Base-by-base conservation (phyloP, 2,329 filamentous ascomycete genomes). In the Alternaria arbusti region DNA sequence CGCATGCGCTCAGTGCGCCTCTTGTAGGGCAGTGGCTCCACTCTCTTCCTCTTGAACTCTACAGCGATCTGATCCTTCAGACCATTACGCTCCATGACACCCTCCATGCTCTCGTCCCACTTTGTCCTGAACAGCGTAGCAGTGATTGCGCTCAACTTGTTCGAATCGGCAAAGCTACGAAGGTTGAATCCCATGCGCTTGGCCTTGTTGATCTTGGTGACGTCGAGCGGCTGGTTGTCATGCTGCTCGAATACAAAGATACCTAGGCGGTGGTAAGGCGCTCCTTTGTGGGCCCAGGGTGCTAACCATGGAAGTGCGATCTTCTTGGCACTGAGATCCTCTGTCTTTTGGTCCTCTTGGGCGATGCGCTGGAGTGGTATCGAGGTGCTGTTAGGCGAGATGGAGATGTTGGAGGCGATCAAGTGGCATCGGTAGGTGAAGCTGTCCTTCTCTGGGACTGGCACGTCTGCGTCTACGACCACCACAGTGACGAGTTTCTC, bases 391-490 rank as follows among this genome's bases (percentile, higher is more conserved):
- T 83, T 86, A 3, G 89, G 88, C 3, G 86, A 88, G 64, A 93
- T 83, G n/a, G 84, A 83, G 26, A 93, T 85, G 77, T 92, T 92
- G 71, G 86, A 88, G 20, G 94, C 95, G 43, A 98, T 86, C 82
- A 91, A 97, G 82, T 98, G 95, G 80, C 91, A 96, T 74, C 93
- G 89, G 79, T 90, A 91, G 65, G 87, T 86, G 82, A 96, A 99
- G 66, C 83, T 83, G 79, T 99, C 91, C 20, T 82, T 86, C 64
- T 91, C 89, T 6, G 90, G 80, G 69, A 94, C 88, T 57, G 96
- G 96, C 0, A 98, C 93, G 82, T 99, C 96, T 1, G 93, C 86
- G 82, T 99, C 95, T 66, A 98, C 85, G 54, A 98, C 91, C 2
- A 90, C 92, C 43, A 99, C 86, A 10, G 91, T 93, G 70, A 97